A percentile compares a stretch with the other conserved stretches of the same genome.
These are phyloP conservation scores for Arabidopsis thaliana DNA, from an alignment of 345 rosid genomes.

Conservation along the genomic window TAIR10.1 NC_003071.7:14199001-14199500, in stretches of 20 bases:
- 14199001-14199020: constrained; percentile 81
- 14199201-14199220: not conserved
- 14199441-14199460: constrained; percentile 37
- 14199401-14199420: constrained; percentile 31
- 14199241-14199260: not conserved
- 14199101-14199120: constrained; percentile 87
- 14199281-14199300: constrained; percentile 90
- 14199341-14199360: constrained; percentile 91
- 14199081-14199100: constrained; percentile 1
- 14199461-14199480: constrained; percentile 38
- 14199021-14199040: constrained; percentile 63
- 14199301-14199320: constrained; percentile 86
- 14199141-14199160: constrained; percentile 73
- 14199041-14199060: not conserved
- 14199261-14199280: constrained; percentile 93
- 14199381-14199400: constrained; percentile 42
- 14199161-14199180: constrained; percentile 86
- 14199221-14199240: not conserved
- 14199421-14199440: constrained; percentile 39
- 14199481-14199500: constrained; percentile 35
- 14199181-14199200: constrained; percentile 53
- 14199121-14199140: constrained; percentile 64
- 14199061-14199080: not conserved
- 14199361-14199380: constrained; percentile 44
- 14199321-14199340: constrained; percentile 84